A percentile compares a stretch with the other conserved stretches of the same genome.
Evolutionary conservation across 2,329 filamentous ascomycete species (phyloP).

Genomic region (Aspergillus sp.): DNA sequence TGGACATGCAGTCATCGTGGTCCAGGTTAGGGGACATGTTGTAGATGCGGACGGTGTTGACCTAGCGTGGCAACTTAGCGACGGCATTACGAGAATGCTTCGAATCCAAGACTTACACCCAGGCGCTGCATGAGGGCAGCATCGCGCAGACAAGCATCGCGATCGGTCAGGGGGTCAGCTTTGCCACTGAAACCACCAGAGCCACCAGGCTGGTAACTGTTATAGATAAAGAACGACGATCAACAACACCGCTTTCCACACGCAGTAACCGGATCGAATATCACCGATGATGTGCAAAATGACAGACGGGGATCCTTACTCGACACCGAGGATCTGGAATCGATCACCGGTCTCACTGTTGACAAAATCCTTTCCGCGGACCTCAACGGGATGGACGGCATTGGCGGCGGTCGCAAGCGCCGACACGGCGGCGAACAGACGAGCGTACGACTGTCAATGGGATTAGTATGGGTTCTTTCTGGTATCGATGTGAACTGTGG

Average conservation of each 20-base stretch:
- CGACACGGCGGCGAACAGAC: conserved; percentile 39
- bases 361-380: conserved; percentile 61
- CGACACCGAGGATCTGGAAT: conserved; percentile 62
- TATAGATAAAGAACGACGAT: conserved; percentile 9
- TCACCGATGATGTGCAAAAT: neutral
- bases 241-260: conserved; percentile 14
- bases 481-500: neutral
- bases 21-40: conserved; percentile 59
- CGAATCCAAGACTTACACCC: conserved; percentile 42
- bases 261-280: conserved; percentile 14
- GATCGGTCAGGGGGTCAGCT: conserved; percentile 57
- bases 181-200: conserved; percentile 55
- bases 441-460: conserved; percentile 26
- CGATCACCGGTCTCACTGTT: conserved; percentile 57
- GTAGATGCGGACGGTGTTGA: conserved; percentile 66
- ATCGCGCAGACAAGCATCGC: conserved; percentile 59
- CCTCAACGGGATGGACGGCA: conserved; percentile 56
- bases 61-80: conserved; percentile 20
- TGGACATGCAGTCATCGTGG: conserved; percentile 61
- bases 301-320: conserved; percentile 39
- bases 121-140: conserved; percentile 62
- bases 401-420: conserved; percentile 45
- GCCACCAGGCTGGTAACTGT: conserved; percentile 61
- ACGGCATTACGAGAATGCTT: no score
- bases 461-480: neutral